These are phyloP conservation scores for Hansfordia pulvinata DNA, from an alignment of 2,329 filamentous ascomycete genomes.

Conservation along the genomic window DNA sequence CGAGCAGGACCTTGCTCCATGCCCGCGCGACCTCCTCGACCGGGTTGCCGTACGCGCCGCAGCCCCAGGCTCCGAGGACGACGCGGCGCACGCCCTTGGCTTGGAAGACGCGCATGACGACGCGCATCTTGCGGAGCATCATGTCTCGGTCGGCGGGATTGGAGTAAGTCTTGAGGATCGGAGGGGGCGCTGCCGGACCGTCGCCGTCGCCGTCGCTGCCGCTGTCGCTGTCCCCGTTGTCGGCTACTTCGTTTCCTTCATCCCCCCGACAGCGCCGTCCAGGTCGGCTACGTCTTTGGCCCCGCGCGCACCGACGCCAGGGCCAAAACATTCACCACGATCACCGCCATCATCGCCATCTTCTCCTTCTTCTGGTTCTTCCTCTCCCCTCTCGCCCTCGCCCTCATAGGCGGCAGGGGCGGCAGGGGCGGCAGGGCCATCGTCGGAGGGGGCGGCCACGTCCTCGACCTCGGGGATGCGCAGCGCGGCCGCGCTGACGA, in stretches of 20 bases:
- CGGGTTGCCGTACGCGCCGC: constrained; percentile 50
- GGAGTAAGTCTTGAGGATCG: constrained; percentile 17
- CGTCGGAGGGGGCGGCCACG: constrained; percentile 3
- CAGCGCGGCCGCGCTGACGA: constrained; percentile 43
- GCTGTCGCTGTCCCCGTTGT: too few species aligned
- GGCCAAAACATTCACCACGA: too few species aligned
- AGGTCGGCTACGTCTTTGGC: too few species aligned
- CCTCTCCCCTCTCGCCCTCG: constrained; percentile 2
- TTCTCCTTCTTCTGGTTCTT: constrained; percentile 1
- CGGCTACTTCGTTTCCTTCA: too few species aligned
- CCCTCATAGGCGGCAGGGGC: constrained; percentile 9
- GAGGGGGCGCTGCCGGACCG: not conserved
- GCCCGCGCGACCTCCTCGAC: constrained; percentile 40
- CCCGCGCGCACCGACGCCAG: too few species aligned
- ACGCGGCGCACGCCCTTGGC: constrained; percentile 30
- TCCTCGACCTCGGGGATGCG: constrained; percentile 37
- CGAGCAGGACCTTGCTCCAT: constrained; percentile 31
- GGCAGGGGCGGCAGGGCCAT: not conserved
- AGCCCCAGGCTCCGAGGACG: constrained; percentile 52
- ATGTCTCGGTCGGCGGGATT: constrained; percentile 34
- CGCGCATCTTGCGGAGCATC: constrained; percentile 39
- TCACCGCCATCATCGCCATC: constrained; percentile 3
- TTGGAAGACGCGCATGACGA: constrained; percentile 37
- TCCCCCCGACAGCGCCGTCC: too few species aligned
- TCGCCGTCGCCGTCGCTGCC: not conserved